Percentiles rank a stretch among this genome's conserved stretches.
phyloP scores from a whole-genome alignment of 179 eudicot genomes.

The Spinacia oleracea region DNA sequence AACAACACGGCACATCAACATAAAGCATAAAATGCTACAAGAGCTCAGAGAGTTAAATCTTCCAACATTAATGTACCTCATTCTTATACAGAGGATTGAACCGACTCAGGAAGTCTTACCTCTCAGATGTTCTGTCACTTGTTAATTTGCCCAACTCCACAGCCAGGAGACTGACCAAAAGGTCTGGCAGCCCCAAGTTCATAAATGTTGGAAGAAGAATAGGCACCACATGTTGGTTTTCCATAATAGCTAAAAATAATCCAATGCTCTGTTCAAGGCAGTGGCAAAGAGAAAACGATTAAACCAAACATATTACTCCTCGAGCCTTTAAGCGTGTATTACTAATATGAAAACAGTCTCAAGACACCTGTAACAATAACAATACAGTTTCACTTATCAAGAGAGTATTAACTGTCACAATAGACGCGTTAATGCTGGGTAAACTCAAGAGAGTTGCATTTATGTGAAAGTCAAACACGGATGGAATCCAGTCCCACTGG shows the following conservation, averaged over 20 bases:
- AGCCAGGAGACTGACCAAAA: conserved; percentile 66
- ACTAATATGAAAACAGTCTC: background rate
- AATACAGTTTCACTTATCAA: background rate
- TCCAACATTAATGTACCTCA: background rate
- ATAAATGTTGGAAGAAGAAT: conserved; percentile 60
- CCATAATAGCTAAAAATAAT: conserved; percentile 62
- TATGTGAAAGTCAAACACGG: background rate
- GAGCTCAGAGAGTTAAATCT: background rate
- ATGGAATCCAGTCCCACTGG: background rate
- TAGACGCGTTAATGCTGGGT: background rate
- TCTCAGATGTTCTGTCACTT: conserved; percentile 66
- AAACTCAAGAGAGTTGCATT: background rate
- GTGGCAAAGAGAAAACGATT: background rate
- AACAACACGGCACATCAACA: background rate
- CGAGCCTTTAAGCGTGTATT: background rate
- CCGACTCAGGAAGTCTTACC: conserved; percentile 43
- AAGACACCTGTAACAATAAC: background rate
- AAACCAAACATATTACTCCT: background rate
- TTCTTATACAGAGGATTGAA: conserved; percentile 12
- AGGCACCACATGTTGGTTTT: conserved; percentile 49
- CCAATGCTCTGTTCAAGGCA: conserved; percentile 57
- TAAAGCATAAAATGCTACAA: background rate
- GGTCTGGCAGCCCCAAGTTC: conserved; percentile 63
- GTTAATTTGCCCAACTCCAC: conserved; percentile 66
- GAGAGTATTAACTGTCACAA: background rate